Conservation (phyloP, 345 rosid species). For the Ailanthus altissimus region DNA sequence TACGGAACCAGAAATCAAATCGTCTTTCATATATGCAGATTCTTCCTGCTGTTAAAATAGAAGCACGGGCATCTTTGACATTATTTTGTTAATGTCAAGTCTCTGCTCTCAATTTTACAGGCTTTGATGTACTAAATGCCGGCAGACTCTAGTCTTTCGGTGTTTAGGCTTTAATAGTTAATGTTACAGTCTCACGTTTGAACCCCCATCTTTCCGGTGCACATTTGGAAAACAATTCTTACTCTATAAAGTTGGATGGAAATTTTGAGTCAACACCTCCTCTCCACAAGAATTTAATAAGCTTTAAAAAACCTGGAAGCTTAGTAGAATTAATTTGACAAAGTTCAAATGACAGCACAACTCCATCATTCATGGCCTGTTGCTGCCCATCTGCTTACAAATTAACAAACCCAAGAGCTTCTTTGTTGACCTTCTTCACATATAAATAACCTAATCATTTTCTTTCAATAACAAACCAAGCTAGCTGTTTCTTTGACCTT, state of each 20-base stretch:
- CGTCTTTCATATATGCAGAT: neutral
- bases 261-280: neutral
- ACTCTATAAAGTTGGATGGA: too few species aligned
- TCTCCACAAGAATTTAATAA: neutral
- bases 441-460: neutral
- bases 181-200: too few species aligned
- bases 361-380: slow-evolving; percentile 26
- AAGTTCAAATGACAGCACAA: slow-evolving; percentile 5
- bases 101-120: neutral
- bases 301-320: neutral
- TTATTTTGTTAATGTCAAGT: neutral
- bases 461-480: slow-evolving; percentile 9
- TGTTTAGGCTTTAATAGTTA: too few species aligned
- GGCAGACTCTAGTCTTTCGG: too few species aligned
- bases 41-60: neutral
- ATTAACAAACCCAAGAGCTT: neutral
- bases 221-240: too few species aligned
- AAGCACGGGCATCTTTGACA: neutral
- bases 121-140: too few species aligned
- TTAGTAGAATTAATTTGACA: neutral
- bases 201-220: too few species aligned
- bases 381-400: slow-evolving; percentile 28
- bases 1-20: neutral
- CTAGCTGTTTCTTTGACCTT: slow-evolving; percentile 24
- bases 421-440: slow-evolving; percentile 8